These are phyloP conservation scores for Cordyceps fumosorosea DNA, from an alignment of 2,329 filamentous ascomycete genomes.

Conservation along the genomic window DNA sequence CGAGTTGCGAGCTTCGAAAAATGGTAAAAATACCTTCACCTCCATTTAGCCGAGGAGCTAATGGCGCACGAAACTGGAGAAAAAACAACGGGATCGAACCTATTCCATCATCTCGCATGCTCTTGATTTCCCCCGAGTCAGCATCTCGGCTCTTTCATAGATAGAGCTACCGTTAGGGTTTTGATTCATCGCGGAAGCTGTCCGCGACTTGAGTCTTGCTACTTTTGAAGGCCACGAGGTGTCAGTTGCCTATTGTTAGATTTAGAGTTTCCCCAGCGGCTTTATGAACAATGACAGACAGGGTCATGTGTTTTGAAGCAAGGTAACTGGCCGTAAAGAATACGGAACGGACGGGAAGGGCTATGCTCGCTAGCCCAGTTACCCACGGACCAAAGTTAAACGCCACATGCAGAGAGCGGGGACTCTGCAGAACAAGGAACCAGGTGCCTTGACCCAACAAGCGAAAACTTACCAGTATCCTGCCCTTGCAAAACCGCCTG, in stretches of 20 bases:
- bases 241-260: background rate
- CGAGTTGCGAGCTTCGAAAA: background rate
- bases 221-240: too few relatives aligned
- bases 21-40: background rate
- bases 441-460: background rate
- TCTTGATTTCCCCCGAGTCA: too few relatives aligned
- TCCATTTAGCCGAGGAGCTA: background rate
- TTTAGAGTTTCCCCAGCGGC: background rate
- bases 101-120: too few relatives aligned
- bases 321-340: background rate
- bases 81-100: too few relatives aligned
- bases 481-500: background rate
- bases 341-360: background rate
- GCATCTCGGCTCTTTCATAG: too few relatives aligned
- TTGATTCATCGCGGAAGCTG: too few relatives aligned
- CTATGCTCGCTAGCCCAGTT: background rate
- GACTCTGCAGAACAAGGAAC: background rate
- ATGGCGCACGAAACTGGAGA: too few relatives aligned
- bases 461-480: background rate
- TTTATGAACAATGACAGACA: background rate
- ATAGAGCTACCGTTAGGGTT: too few relatives aligned
- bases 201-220: too few relatives aligned
- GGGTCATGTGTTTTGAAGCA: background rate
- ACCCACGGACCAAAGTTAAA: background rate
- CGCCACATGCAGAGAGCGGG: background rate